These are phyloP conservation scores for Ocimum tenuiflorum DNA, from an alignment of 257 asterid genomes.

Conservation along the genomic window DNA sequence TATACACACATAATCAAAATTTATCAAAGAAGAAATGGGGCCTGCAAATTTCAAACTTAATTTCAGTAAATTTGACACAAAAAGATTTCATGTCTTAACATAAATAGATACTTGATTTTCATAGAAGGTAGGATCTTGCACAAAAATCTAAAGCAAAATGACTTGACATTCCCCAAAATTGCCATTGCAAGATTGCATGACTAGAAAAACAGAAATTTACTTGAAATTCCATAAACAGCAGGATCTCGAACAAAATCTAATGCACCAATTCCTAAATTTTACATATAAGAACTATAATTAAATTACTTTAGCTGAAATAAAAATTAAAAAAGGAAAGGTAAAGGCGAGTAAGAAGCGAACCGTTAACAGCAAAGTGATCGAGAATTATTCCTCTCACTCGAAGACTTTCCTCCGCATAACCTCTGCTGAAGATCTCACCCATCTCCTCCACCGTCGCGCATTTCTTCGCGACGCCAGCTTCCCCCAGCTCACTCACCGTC, in stretches of 20 bases:
- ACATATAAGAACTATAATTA: not conserved
- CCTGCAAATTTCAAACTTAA: not conserved
- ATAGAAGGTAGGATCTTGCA: too few relatives aligned
- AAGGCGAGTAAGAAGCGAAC: constrained; percentile 22
- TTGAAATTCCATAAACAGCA: not conserved
- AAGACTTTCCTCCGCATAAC: constrained; percentile 54
- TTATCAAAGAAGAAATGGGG: not conserved
- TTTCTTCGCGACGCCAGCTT: constrained; percentile 22
- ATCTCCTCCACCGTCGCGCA: constrained; percentile 95
- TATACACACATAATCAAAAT: not conserved
- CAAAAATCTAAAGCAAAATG: too few relatives aligned
- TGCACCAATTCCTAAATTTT: not conserved
- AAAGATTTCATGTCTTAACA: not conserved
- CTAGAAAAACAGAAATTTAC: not conserved
- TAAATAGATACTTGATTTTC: not conserved
- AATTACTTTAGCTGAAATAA: not conserved
- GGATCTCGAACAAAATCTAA: constrained; percentile 4
- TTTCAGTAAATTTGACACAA: not conserved
- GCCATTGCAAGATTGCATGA: not conserved
- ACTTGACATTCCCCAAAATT: too few relatives aligned
- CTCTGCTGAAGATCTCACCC: constrained; percentile 63
- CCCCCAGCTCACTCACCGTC: constrained; percentile 8
- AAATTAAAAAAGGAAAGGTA: not conserved
- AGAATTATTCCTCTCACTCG: constrained; percentile 53
- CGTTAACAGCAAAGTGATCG: constrained; percentile 58